These are phyloP conservation scores for Nigrospora osmanthi DNA, from an alignment of 2,329 filamentous ascomycete species.

Conservation along the genomic window DNA sequence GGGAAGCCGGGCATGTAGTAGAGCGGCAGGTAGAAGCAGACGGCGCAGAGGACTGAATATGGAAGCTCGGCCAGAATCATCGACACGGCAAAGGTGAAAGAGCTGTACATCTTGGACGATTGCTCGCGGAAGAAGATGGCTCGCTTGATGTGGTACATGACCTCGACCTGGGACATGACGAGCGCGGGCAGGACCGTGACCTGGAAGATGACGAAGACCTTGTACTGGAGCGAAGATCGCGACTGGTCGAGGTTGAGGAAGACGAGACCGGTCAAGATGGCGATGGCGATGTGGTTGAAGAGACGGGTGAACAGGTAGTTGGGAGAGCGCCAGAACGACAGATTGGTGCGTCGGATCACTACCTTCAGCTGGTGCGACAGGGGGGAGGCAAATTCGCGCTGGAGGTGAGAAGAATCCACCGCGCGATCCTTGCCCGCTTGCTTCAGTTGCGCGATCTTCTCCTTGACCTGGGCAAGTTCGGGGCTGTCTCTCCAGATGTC, in stretches of 20 bases:
- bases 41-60: conserved; percentile 72
- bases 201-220: conserved; percentile 86
- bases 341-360: conserved; percentile 65
- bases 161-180: conserved; percentile 76
- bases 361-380: conserved; percentile 70
- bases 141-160: conserved; percentile 73
- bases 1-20: conserved; percentile 81
- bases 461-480: conserved; percentile 60
- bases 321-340: conserved; percentile 76
- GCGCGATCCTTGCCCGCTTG: conserved; percentile 37
- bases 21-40: conserved; percentile 72
- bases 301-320: conserved; percentile 86
- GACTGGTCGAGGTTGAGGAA: conserved; percentile 74
- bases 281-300: conserved; percentile 76
- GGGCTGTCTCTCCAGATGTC: conserved; percentile 70
- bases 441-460: conserved; percentile 61
- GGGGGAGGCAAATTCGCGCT: conserved; percentile 78
- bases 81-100: conserved; percentile 67
- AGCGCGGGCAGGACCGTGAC: conserved; percentile 76
- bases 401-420: conserved; percentile 41
- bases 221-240: conserved; percentile 70
- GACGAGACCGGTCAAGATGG: conserved; percentile 69
- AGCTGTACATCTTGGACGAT: conserved; percentile 78
- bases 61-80: conserved; percentile 81
- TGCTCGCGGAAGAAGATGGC: conserved; percentile 82